These are phyloP conservation scores for Panicum miliaceum DNA, from an alignment of 176 grass and related monocot species.

Conservation along the genomic window DNA sequence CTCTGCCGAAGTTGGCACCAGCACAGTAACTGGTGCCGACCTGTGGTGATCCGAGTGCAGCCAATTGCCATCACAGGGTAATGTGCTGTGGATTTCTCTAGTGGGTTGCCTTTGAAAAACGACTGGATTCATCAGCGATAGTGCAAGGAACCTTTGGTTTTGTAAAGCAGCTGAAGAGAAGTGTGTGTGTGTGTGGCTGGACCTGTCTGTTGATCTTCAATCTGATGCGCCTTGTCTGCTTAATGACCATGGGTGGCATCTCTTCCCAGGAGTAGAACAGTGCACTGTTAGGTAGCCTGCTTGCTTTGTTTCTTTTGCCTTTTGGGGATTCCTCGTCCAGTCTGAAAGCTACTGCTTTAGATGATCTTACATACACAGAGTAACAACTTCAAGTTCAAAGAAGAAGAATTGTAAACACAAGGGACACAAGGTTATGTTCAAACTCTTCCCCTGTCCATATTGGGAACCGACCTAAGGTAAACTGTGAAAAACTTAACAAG, in stretches of 20 bases:
- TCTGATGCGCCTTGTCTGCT: too few relatives aligned
- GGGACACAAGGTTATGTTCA: neutral
- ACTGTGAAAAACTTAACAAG: neutral
- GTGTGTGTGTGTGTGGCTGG: neutral
- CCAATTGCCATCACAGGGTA: neutral
- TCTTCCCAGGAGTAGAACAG: neutral
- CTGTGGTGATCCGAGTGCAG: neutral
- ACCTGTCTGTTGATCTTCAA: neutral
- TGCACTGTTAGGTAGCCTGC: conserved; percentile 2
- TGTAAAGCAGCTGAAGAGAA: neutral
- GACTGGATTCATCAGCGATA: neutral
- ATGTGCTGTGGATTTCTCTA: neutral
- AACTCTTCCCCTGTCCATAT: too few relatives aligned
- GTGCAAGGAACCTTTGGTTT: conserved; percentile 10
- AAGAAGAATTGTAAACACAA: conserved; percentile 7
- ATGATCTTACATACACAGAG: neutral
- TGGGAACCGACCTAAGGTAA: neutral
- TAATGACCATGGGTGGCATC: neutral
- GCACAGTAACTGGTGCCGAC: neutral
- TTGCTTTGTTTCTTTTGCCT: conserved; percentile 28
- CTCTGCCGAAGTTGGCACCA: neutral
- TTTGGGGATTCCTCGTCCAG: conserved; percentile 22
- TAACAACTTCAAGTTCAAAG: neutral
- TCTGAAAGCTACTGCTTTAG: neutral
- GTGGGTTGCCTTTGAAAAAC: neutral